These are phyloP conservation scores for Ploettnerulaceae sp. DNA, from an alignment of 2,329 filamentous ascomycete species.

Conservation along the genomic window DNA sequence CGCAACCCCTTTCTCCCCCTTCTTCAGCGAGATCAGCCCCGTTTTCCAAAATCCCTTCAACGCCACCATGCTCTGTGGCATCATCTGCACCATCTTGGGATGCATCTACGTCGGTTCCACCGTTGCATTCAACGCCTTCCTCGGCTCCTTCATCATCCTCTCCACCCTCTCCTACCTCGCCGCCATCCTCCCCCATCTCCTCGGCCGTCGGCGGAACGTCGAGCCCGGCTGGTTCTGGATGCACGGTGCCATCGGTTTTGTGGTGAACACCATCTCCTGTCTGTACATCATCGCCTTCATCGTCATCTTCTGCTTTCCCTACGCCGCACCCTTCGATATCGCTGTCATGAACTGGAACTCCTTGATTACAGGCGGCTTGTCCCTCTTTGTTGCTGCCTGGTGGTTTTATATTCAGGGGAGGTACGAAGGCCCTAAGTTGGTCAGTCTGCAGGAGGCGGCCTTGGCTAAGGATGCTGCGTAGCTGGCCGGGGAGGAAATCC, in stretches of 20 bases:
- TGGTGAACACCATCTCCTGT: constrained; percentile 46
- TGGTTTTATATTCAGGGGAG: constrained; percentile 35
- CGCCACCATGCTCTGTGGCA: constrained; percentile 47
- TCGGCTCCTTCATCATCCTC: constrained; percentile 55
- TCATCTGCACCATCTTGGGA: constrained; percentile 51
- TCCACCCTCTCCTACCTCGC: constrained; percentile 54
- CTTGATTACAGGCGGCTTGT: constrained; percentile 41
- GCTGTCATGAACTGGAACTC: constrained; percentile 48
- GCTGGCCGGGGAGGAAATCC: neutral
- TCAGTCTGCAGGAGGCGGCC: constrained; percentile 2
- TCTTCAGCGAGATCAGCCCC: constrained; percentile 43
- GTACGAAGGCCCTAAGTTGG: constrained; percentile 8
- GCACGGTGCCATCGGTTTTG: constrained; percentile 42
- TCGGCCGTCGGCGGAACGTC: constrained; percentile 44
- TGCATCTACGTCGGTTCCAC: constrained; percentile 61
- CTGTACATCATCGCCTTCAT: constrained; percentile 55
- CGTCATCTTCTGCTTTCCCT: constrained; percentile 58
- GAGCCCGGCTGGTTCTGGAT: constrained; percentile 55
- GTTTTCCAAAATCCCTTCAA: constrained; percentile 48
- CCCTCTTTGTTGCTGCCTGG: constrained; percentile 37
- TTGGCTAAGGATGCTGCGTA: constrained; percentile 10
- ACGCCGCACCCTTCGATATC: constrained; percentile 40
- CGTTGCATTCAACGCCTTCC: constrained; percentile 63
- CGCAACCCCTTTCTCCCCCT: constrained; percentile 48
- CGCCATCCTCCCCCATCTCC: constrained; percentile 54